Evolutionary conservation across 495 filamentous ascomycete species (phyloP).

Genomic region (Daldinia grandis): DNA sequence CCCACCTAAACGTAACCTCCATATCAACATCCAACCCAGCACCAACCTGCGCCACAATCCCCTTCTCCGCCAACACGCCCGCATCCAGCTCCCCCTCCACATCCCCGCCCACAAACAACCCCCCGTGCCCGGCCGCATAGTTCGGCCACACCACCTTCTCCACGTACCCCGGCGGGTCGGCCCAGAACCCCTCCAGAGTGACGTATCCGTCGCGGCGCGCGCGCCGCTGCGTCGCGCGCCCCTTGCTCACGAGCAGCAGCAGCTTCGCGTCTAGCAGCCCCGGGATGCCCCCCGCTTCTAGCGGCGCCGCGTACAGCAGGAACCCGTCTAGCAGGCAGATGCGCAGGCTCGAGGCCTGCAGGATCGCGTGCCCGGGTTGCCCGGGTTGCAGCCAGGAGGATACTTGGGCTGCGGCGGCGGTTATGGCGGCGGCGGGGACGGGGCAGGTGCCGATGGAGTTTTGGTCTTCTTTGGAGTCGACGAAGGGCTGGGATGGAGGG

Average conservation of each 20-base stretch:
- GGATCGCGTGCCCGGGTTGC: slow-evolving; percentile 47
- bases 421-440: slow-evolving; percentile 52
- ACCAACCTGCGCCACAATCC: slow-evolving; percentile 51
- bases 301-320: slow-evolving; percentile 70
- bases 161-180: slow-evolving; percentile 91
- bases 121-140: slow-evolving; percentile 80
- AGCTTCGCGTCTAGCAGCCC: slow-evolving; percentile 73
- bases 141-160: slow-evolving; percentile 96
- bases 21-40: slow-evolving; percentile 57
- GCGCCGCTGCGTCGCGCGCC: slow-evolving; percentile 68
- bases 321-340: slow-evolving; percentile 83
- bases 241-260: slow-evolving; percentile 72
- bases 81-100: slow-evolving; percentile 62
- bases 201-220: slow-evolving; percentile 84
- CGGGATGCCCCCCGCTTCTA: slow-evolving; percentile 53
- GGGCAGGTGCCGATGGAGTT: slow-evolving; percentile 66
- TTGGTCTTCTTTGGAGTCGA: slow-evolving; percentile 79
- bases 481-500: slow-evolving; percentile 51
- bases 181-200: slow-evolving; percentile 91
- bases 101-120: slow-evolving; percentile 73
- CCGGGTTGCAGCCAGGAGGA: slow-evolving; percentile 50
- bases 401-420: slow-evolving; percentile 50
- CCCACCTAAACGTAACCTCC: slow-evolving; percentile 61
- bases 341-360: slow-evolving; percentile 37
- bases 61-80: slow-evolving; percentile 52